Evolutionary conservation across 805 yeast species (phyloP).

Genomic region (Blastobotrys mokoenaii): DNA sequence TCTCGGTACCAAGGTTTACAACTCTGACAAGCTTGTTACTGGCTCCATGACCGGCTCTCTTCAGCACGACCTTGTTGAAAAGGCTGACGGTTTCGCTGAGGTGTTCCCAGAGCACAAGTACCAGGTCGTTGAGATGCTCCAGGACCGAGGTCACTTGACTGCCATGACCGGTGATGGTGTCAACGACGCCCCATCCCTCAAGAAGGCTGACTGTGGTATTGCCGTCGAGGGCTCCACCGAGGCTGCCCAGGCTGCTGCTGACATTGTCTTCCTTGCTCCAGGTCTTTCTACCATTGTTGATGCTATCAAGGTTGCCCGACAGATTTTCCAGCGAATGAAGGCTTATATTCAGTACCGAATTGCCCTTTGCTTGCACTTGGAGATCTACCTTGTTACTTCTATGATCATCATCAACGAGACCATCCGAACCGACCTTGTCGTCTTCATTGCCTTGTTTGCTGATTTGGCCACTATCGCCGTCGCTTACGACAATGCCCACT

Average conservation of each 20-base stretch:
- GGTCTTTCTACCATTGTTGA: slow-evolving; percentile 93
- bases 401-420: slow-evolving; percentile 88
- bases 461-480: slow-evolving; percentile 95
- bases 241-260: slow-evolving; percentile 96
- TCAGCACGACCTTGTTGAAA: slow-evolving; percentile 94
- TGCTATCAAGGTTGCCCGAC: slow-evolving; percentile 90
- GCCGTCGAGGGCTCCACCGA: slow-evolving; percentile 98
- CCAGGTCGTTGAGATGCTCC: slow-evolving; percentile 91
- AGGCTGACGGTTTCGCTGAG: slow-evolving; percentile 98
- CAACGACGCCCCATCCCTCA: slow-evolving; percentile 94
- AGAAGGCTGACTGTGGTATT: slow-evolving; percentile 94
- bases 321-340: slow-evolving; percentile 99
- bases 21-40: slow-evolving; percentile 93
- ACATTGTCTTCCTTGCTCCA: slow-evolving; percentile 90
- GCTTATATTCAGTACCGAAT: slow-evolving; percentile 96
- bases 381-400: slow-evolving; percentile 90
- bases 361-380: slow-evolving; percentile 91
- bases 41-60: slow-evolving; percentile 97
- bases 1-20: slow-evolving; percentile 91
- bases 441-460: slow-evolving; percentile 93
- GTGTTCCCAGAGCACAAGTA: slow-evolving; percentile 98
- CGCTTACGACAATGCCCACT: slow-evolving; percentile 97
- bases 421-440: slow-evolving; percentile 81
- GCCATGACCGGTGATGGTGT: slow-evolving; percentile 99
- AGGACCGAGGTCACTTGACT: slow-evolving; percentile 92